These are phyloP conservation scores for Trichophyton rubrum DNA, from an alignment of 2,329 filamentous ascomycete genomes.

Conservation along the genomic window DNA sequence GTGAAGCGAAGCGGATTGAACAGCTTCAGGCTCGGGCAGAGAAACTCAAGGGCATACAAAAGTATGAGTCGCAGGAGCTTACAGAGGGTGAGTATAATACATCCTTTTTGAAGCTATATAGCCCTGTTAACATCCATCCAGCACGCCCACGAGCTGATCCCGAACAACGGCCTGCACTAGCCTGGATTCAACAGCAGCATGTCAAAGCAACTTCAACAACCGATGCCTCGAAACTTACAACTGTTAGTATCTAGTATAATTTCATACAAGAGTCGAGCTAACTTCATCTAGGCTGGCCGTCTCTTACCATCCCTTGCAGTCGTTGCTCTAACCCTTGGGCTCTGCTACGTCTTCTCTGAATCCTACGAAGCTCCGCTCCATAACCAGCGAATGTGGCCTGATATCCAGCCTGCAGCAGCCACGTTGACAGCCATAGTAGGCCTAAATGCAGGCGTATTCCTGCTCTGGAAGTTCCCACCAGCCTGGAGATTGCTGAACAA, in stretches of 20 bases:
- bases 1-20: conserved; percentile 35
- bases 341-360: conserved; percentile 35
- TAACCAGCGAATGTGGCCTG: conserved; percentile 38
- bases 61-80: conserved; percentile 24
- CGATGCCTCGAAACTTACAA: conserved; percentile 26
- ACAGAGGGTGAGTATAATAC: conserved; percentile 22
- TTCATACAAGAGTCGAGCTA: background rate
- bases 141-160: conserved; percentile 32
- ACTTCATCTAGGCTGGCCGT: conserved; percentile 26
- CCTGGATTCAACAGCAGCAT: conserved; percentile 34
- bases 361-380: conserved; percentile 39
- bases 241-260: conserved; percentile 17
- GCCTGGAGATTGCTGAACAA: conserved; percentile 45
- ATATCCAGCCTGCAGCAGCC: conserved; percentile 39
- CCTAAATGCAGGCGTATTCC: conserved; percentile 39
- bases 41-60: conserved; percentile 26
- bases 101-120: background rate
- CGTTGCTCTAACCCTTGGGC: conserved; percentile 26
- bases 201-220: conserved; percentile 25
- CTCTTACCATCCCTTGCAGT: conserved; percentile 36
- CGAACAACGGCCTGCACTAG: conserved; percentile 26
- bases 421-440: conserved; percentile 40
- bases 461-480: conserved; percentile 42
- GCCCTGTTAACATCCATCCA: conserved; percentile 7
- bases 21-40: conserved; percentile 21